Percentiles rank a stretch among this genome's conserved stretches.
phyloP scores from a whole-genome alignment of 306 rosid species.

The Fragaria vesca region DNA sequence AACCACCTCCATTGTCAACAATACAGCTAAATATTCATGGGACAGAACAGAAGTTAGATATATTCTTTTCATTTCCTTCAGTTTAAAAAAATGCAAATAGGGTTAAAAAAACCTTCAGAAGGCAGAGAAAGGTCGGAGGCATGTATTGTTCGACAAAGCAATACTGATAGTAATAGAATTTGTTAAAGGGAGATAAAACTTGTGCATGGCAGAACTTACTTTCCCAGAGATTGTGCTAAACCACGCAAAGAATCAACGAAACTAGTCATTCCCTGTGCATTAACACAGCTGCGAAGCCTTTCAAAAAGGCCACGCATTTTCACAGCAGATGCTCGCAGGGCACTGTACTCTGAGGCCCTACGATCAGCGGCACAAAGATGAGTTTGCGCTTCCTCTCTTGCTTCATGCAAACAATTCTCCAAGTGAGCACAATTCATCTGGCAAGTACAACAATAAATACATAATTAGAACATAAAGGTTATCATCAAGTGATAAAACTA shows the following conservation, averaged over 20 bases:
- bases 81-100: not conserved
- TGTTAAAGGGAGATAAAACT: not conserved
- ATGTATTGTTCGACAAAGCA: not conserved
- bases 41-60: not conserved
- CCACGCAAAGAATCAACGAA: slow-evolving; percentile 67
- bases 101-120: not conserved
- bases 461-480: slow-evolving; percentile 17
- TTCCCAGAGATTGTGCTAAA: slow-evolving; percentile 83
- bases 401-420: slow-evolving; percentile 96
- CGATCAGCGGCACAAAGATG: slow-evolving; percentile 96
- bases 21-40: slow-evolving; percentile 6
- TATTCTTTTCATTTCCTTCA: not conserved
- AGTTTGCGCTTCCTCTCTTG: slow-evolving; percentile 99
- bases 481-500: not conserved
- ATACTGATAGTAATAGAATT: not conserved
- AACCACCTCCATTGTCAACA: slow-evolving; percentile 18
- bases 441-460: not conserved
- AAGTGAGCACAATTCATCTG: slow-evolving; percentile 99
- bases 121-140: not conserved
- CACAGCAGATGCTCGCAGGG: slow-evolving; percentile 74
- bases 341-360: slow-evolving; percentile 84
- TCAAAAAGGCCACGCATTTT: slow-evolving; percentile 82
- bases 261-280: slow-evolving; percentile 67
- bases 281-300: slow-evolving; percentile 70
- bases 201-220: slow-evolving; percentile 46